A percentile compares a stretch with the other conserved stretches of the same genome.
Conservation (phyloP, 2,329 filamentous ascomycete species). For the Arthrocladium fulminans region DNA sequence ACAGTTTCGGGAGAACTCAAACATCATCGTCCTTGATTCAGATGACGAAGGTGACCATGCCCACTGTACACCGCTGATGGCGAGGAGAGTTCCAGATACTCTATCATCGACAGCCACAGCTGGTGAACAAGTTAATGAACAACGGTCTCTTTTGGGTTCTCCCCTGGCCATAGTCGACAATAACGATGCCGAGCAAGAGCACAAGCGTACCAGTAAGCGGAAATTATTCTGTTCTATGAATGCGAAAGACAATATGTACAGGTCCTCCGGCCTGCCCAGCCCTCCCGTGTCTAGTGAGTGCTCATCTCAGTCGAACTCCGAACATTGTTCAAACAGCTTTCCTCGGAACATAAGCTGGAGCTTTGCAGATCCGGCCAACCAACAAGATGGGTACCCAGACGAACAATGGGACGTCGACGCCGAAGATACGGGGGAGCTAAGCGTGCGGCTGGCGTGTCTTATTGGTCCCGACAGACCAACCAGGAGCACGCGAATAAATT, state of each 20-base stretch:
- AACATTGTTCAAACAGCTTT: background rate
- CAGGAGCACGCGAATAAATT: background rate
- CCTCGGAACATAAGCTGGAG: background rate
- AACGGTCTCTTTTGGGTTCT: background rate
- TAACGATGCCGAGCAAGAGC: background rate
- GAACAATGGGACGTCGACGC: background rate
- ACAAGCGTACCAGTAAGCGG: background rate
- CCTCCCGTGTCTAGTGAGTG: background rate
- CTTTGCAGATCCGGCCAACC: background rate
- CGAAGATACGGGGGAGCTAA: background rate
- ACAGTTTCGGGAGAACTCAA: background rate
- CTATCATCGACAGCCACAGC: background rate
- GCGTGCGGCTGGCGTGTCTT: background rate
- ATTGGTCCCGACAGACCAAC: background rate
- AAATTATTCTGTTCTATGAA: background rate
- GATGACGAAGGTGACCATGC: background rate
- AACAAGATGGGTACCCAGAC: background rate
- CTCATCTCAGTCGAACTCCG: background rate
- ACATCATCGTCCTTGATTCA: slow-evolving; percentile 1
- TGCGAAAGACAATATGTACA: background rate
- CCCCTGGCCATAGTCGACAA: background rate
- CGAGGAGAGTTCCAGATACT: no score
- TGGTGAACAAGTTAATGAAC: background rate
- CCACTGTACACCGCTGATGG: background rate
- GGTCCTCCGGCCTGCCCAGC: background rate